Percentiles rank a stretch among this genome's conserved stretches.
These are phyloP conservation scores for Boletus sp. DNA, from an alignment of 1,284 basidiomycete genomes.

Conservation along the genomic window DNA sequence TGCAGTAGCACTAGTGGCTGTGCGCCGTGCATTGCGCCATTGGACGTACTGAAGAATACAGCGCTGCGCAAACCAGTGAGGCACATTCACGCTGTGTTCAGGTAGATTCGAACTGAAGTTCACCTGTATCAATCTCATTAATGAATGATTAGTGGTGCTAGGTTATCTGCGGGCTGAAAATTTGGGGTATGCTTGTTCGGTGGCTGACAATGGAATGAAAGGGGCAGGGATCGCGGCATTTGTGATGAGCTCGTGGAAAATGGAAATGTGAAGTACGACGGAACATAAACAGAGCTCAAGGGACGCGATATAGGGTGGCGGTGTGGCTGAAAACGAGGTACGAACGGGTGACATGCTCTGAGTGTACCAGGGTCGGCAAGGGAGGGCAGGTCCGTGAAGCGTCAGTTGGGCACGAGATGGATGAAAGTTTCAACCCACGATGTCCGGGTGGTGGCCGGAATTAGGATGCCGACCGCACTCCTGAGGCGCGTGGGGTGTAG, in stretches of 20 bases:
- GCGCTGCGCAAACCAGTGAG: constrained; percentile 7
- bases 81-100: neutral
- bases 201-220: constrained; percentile 12
- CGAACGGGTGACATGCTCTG: neutral
- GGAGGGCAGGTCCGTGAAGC: neutral
- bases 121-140: constrained; percentile 4
- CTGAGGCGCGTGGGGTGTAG: neutral
- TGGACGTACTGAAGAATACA: constrained; percentile 8
- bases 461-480: neutral
- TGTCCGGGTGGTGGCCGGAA: constrained; percentile 1
- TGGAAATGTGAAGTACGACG: constrained; percentile 2
- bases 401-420: neutral
- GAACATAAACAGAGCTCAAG: neutral
- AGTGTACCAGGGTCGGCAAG: constrained; percentile 16
- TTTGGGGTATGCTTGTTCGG: constrained; percentile 15
- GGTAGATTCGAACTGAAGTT: neutral
- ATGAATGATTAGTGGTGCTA: constrained; percentile 2
- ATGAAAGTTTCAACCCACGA: neutral
- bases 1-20: constrained; percentile 17
- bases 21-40: constrained; percentile 12
- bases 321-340: constrained; percentile 10
- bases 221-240: constrained; percentile 17
- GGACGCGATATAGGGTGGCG: neutral
- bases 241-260: constrained; percentile 19
- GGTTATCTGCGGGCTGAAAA: neutral